Percentiles rank a stretch among this genome's conserved stretches.
These are phyloP conservation scores for Stemphylium lycopersici DNA, from an alignment of 2,329 filamentous ascomycete genomes.

Conservation along the genomic window DNA sequence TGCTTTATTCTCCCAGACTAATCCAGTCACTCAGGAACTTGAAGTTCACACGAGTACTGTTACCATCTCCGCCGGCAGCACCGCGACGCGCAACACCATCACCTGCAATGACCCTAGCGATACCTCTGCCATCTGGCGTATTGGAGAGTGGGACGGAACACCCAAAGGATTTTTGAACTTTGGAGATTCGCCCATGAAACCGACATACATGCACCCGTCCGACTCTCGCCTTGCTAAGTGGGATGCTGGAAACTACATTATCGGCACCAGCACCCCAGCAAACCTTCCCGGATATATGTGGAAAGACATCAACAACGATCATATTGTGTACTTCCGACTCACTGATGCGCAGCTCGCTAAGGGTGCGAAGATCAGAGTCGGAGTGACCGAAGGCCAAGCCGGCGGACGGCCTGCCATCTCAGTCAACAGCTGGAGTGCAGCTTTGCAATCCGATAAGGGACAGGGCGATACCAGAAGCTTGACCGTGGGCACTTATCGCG, in stretches of 20 bases:
- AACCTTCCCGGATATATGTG: constrained; percentile 53
- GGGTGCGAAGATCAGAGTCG: constrained; percentile 27
- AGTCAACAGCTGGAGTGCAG: constrained; percentile 25
- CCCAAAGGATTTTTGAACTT: constrained; percentile 63
- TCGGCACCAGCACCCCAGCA: constrained; percentile 19
- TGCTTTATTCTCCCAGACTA: background rate
- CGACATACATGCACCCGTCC: constrained; percentile 52
- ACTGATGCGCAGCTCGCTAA: constrained; percentile 27
- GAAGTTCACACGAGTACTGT: constrained; percentile 44
- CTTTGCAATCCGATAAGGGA: constrained; percentile 21
- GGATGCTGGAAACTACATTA: constrained; percentile 27
- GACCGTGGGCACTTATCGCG: constrained; percentile 32
- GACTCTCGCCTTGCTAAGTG: constrained; percentile 40
- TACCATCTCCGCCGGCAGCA: constrained; percentile 55
- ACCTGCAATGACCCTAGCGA: constrained; percentile 55
- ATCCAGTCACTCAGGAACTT: constrained; percentile 20
- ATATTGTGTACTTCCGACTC: constrained; percentile 50
- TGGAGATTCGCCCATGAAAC: constrained; percentile 49
- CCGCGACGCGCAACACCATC: constrained; percentile 57
- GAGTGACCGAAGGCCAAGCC: constrained; percentile 27
- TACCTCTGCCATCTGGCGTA: constrained; percentile 61
- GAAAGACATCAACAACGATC: constrained; percentile 52
- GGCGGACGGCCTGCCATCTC: constrained; percentile 26
- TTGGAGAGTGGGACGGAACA: constrained; percentile 68
- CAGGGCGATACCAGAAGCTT: constrained; percentile 28